phyloP scores from a whole-genome alignment of 495 filamentous ascomycete species.

The Entonaema liquescens region DNA sequence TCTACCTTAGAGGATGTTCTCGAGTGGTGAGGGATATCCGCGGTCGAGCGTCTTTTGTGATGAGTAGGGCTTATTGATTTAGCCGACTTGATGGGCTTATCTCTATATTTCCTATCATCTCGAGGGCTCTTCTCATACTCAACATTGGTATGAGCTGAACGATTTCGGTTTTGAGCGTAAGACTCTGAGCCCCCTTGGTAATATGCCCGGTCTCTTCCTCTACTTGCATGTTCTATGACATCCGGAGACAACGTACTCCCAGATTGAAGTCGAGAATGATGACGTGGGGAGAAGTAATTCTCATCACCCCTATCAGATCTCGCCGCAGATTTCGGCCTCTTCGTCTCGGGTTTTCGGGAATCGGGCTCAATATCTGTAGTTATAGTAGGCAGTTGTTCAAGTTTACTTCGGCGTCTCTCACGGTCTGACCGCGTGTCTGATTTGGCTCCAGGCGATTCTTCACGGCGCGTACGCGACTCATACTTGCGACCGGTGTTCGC shows the following conservation, averaged over 20 bases:
- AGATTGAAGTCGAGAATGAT: slow-evolving; percentile 28
- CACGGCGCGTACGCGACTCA: slow-evolving; percentile 37
- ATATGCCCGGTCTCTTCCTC: slow-evolving; percentile 53
- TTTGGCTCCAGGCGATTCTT: slow-evolving; percentile 34
- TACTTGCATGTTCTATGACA: slow-evolving; percentile 47
- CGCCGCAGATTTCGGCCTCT: slow-evolving; percentile 42
- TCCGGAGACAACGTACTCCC: slow-evolving; percentile 40
- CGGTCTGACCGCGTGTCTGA: slow-evolving; percentile 24
- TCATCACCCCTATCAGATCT: slow-evolving; percentile 42
- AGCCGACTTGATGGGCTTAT: slow-evolving; percentile 22
- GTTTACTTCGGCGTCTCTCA: slow-evolving; percentile 38
- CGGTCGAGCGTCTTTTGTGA: slow-evolving; percentile 40
- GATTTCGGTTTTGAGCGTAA: slow-evolving; percentile 31
- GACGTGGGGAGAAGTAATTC: slow-evolving; percentile 45
- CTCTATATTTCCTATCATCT: slow-evolving; percentile 40
- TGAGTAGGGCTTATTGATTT: slow-evolving; percentile 37
- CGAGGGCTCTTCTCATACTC: slow-evolving; percentile 33
- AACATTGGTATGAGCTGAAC: slow-evolving; percentile 35
- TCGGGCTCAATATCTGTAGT: slow-evolving; percentile 33
- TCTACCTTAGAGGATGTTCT: slow-evolving; percentile 26
- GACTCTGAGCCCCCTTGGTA: slow-evolving; percentile 45
- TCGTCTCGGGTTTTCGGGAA: slow-evolving; percentile 21
- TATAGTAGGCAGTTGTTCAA: slow-evolving; percentile 43
- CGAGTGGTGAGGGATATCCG: slow-evolving; percentile 33
- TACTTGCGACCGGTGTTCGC: slow-evolving; percentile 55